phyloP scores from a whole-genome alignment of 352 stramenopile genomes.

The Phytophthora capsici region DNA sequence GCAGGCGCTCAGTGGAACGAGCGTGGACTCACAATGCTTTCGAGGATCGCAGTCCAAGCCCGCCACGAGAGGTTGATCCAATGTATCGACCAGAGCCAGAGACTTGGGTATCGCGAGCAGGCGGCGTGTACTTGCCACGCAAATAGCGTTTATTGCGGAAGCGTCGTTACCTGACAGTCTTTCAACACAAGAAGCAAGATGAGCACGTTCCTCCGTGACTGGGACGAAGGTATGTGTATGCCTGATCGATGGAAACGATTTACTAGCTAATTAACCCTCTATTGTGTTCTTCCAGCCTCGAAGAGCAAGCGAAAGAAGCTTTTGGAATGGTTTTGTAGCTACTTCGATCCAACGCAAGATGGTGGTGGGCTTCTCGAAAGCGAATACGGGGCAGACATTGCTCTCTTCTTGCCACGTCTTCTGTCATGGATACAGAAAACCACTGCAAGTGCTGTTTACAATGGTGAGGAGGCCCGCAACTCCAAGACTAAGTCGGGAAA shows the following conservation, averaged over 20 bases:
- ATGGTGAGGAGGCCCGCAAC: constrained; percentile 9
- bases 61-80: constrained; percentile 59
- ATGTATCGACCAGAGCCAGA: constrained; percentile 75
- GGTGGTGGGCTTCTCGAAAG: constrained; percentile 40
- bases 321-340: constrained; percentile 54
- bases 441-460: constrained; percentile 9
- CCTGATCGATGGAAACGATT: constrained; percentile 2
- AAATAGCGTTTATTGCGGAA: constrained; percentile 34
- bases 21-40: constrained; percentile 82
- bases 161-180: constrained; percentile 5
- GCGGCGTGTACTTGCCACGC: constrained; percentile 78
- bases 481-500: constrained; percentile 5
- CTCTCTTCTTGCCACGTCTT: constrained; percentile 66
- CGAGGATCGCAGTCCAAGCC: constrained; percentile 77
- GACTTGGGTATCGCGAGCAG: constrained; percentile 76
- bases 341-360: constrained; percentile 31
- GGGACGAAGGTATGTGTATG: constrained; percentile 63
- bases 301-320: constrained; percentile 59
- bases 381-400: constrained; percentile 51
- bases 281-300: constrained; percentile 39
- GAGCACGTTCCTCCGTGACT: constrained; percentile 61
- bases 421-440: constrained; percentile 76
- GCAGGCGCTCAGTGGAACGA: constrained; percentile 32
- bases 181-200: constrained; percentile 15
- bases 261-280: neutral